Evolutionary conservation across 2,329 filamentous ascomycete species (phyloP), one percentile per base, ranked within the genome.

Genomic region (Exophiala phaeomuriformis): DNA sequence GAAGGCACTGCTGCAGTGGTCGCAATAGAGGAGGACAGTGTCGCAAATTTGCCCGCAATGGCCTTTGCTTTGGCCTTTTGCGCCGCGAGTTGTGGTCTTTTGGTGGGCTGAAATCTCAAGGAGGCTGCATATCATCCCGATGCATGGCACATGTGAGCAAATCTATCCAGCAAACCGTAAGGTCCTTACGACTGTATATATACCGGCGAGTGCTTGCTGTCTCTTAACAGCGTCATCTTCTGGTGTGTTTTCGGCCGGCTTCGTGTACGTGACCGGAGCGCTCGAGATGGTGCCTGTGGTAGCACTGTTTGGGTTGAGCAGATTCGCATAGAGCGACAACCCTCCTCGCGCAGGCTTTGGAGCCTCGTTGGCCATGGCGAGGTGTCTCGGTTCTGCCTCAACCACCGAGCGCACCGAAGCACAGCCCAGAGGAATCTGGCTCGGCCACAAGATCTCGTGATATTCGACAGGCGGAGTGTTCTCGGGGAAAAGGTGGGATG

Each of bases 81-180:
- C 66, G 68, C 65, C 69, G 79, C 66, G 72, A 85, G 63, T 64
- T 89, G 82, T 28, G 88, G 87, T 57, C 88, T 81, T 65, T 87
- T 87, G 61, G 90, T 90, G 48, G 89, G 89, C 68, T 94, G 88
- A 73, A 95, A 95, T 69, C 86, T 85, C 59, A 94, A 77, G 65
- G 86, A 82, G 69, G 80, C 76, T 79, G 70, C 62, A 64, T 44
- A 63, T 61, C 58, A 64, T 55, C 62, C 62, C 56, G 43, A 48
- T 51, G 46, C 59, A 58, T 61, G 48, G 49, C 52, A 57, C 69
- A 70, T 68, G 74, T 80, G 72, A 81, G 77, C 69, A 71, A 68
- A 68, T 66, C 60, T 47, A 59, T 59, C 61, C 67, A 62, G 64
- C 66, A 58, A 65, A 61, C 59, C 59, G 58, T 58, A 50, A 62